Evolutionary conservation across 768 basidiomycete species (phyloP).

Genomic region (Suillus subaureus): DNA sequence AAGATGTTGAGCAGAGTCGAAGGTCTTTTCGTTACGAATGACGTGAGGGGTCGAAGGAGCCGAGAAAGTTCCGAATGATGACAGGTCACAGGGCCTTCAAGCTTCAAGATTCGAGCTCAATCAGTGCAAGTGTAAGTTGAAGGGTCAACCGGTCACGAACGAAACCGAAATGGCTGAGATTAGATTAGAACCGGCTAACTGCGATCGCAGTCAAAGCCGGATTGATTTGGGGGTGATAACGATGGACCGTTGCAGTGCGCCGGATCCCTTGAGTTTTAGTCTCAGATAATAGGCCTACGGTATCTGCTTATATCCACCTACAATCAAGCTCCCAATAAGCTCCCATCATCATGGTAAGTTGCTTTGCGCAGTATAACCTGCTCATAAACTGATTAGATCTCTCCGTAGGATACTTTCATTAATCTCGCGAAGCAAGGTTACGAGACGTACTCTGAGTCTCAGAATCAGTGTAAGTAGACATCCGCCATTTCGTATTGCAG

Average conservation of each 20-base stretch:
- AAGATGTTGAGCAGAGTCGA: no score
- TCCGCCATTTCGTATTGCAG: slow-evolving; percentile 15
- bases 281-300: not conserved
- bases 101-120: no score
- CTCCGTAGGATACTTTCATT: slow-evolving; percentile 60
- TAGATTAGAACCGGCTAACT: slow-evolving; percentile 2
- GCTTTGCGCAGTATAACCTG: not conserved
- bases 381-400: not conserved
- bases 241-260: slow-evolving; percentile 5
- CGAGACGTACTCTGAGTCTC: slow-evolving; percentile 45
- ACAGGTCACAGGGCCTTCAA: no score
- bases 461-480: slow-evolving; percentile 11
- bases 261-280: slow-evolving; percentile 7
- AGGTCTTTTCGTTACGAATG: no score
- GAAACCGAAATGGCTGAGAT: no score
- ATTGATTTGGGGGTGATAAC: slow-evolving; percentile 14
- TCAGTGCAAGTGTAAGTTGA: no score
- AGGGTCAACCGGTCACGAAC: no score
- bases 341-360: slow-evolving; percentile 26
- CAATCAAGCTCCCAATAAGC: slow-evolving; percentile 9
- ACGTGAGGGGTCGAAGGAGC: no score
- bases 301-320: slow-evolving; percentile 10
- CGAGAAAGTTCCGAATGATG: no score
- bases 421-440: slow-evolving; percentile 71
- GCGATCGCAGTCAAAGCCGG: slow-evolving; percentile 1